Base-by-base conservation (phyloP, 331 rosid species). In the Acacia concinna region DNA sequence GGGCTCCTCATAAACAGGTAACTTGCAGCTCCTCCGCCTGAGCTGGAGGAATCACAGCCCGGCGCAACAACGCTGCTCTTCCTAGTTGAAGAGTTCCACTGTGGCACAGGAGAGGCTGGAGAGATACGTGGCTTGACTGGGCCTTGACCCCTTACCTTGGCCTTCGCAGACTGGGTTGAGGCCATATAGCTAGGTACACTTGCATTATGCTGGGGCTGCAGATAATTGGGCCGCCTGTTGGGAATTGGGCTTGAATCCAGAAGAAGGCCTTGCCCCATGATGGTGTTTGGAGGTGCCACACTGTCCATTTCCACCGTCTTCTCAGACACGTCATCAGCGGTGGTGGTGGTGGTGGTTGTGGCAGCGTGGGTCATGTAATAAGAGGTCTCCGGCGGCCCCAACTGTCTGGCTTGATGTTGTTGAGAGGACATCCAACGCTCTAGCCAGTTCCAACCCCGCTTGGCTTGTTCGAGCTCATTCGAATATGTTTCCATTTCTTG, bases 391-490 rank as follows among this genome's bases (percentile, higher is more conserved):
- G 77, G 81, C 3, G 88, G 72, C 6, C 68, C 84, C 9, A 84
- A 5, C 44, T 68, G 76, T 43, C 81, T 85, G 34, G 75, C 78
- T 21, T 85, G 76, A 31, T 74, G 28, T 40, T 91, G 90, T 28
- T 91, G 92, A 18, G 93, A 83, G 7, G 89, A 87, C 98, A 90
- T 95, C 98, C 97, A 95, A 43, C 88, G 83, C 62, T 96, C 97
- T 15, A 96, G 87, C 97, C 96, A 93, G 77, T 90, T 90, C 97
- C 99, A 93, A 65, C 91, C 96, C 89, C 90, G 65, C 32, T 91
- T 90, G 34, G 85, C 82, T 70, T 85, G 87, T 18, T 87, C 96
- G 0, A 49, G 71, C 49, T 78, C 86, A 14, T 52, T 60, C 27
- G 18, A 57, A 59, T 81, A 78, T 31, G 74, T 72, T 72, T 79